Evolutionary conservation across 73 alveolate genomes (phyloP).

Genomic region (Paramecium primaurelia): DNA sequence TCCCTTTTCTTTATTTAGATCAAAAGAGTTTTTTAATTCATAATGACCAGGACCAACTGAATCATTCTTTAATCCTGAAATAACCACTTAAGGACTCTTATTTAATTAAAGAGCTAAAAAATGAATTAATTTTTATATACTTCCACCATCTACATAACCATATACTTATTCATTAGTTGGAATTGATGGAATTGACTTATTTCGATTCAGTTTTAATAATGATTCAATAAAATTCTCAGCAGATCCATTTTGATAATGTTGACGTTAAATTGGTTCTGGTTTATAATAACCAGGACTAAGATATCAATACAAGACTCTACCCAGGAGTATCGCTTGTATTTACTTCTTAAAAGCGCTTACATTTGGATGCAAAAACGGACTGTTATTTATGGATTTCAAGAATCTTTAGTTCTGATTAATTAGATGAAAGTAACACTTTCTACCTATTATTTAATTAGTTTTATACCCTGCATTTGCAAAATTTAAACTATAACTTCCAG

Average conservation of each 20-base stretch:
- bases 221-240: not conserved
- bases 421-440: not conserved
- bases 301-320: not conserved
- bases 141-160: constrained; percentile 34
- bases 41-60: constrained; percentile 36
- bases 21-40: not conserved
- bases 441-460: not conserved
- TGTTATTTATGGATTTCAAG: not conserved
- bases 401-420: not conserved
- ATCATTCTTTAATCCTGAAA: constrained; percentile 28
- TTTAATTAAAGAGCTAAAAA: not conserved
- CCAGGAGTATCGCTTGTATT: not conserved
- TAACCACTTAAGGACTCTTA: not conserved
- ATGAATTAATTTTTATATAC: not conserved
- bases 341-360: not conserved
- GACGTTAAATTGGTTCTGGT: not conserved
- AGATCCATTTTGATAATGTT: not conserved
- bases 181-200: constrained; percentile 31
- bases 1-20: not conserved
- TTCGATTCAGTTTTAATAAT: not conserved
- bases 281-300: constrained; percentile 30
- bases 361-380: not conserved
- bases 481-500: constrained; percentile 13
- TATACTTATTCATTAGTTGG: not conserved
- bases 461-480: not conserved